Evolutionary conservation across 2,329 filamentous ascomycete species (phyloP).

Genomic region (Neoarthrinium moseri): DNA sequence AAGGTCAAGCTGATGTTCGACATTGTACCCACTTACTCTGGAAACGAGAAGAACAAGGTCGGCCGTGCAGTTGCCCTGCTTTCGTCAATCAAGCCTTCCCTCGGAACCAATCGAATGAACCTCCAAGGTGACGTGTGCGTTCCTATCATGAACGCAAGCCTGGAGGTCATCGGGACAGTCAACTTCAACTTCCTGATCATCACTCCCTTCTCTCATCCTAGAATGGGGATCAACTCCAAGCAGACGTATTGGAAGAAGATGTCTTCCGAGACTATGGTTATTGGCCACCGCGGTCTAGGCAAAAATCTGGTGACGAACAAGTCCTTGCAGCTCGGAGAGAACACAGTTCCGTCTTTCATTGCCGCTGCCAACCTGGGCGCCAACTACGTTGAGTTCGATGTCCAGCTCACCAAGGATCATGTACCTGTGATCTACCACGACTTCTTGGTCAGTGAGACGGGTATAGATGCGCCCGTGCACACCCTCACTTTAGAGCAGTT

Average conservation of each 20-base stretch:
- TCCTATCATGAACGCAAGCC: slow-evolving; percentile 78
- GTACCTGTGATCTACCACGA: slow-evolving; percentile 99
- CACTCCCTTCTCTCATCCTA: slow-evolving; percentile 89
- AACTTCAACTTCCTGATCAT: slow-evolving; percentile 98
- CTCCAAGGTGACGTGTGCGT: slow-evolving; percentile 90
- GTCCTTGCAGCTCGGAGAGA: slow-evolving; percentile 92
- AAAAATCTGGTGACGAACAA: slow-evolving; percentile 85
- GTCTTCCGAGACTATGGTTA: slow-evolving; percentile 81
- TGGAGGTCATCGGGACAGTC: slow-evolving; percentile 91
- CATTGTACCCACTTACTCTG: slow-evolving; percentile 92
- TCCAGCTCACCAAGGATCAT: slow-evolving; percentile 97
- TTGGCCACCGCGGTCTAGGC: slow-evolving; percentile 72
- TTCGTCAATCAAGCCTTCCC: slow-evolving; percentile 77
- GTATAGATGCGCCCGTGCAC: slow-evolving; percentile 94
- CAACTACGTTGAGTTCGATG: slow-evolving; percentile 75
- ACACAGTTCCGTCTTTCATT: slow-evolving; percentile 94
- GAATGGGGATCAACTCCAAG: slow-evolving; percentile 86
- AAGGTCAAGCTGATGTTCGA: slow-evolving; percentile 93
- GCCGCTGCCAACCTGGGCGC: slow-evolving; percentile 90
- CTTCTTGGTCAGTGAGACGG: slow-evolving; percentile 95
- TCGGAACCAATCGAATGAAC: slow-evolving; percentile 85
- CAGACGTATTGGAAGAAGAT: slow-evolving; percentile 97
- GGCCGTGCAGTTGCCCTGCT: slow-evolving; percentile 87
- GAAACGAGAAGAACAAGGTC: slow-evolving; percentile 82
- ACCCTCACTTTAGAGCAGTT: slow-evolving; percentile 95